phyloP scores from a whole-genome alignment of 768 basidiomycete species.

The Royoungia palumana region DNA sequence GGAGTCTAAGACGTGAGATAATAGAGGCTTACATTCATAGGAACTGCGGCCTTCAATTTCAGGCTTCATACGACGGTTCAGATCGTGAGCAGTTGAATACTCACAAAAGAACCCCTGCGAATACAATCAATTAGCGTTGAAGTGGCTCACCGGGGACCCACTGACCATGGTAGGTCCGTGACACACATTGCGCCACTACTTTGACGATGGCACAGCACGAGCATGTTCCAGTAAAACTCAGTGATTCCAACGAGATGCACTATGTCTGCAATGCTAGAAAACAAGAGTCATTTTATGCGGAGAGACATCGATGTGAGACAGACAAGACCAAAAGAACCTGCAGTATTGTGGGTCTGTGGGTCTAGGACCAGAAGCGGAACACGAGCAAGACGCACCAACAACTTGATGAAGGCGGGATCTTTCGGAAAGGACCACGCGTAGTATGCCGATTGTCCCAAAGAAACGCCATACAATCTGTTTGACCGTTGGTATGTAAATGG shows the following conservation, averaged over 20 bases:
- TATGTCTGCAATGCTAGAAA: constrained; percentile 6
- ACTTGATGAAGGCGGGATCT: constrained; percentile 5
- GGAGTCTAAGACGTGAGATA: neutral
- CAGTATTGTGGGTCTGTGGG: neutral
- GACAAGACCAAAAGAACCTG: constrained; percentile 14
- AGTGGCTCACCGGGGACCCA: neutral
- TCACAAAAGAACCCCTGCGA: constrained; percentile 10
- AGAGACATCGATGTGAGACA: neutral
- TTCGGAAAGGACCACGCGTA: constrained; percentile 8
- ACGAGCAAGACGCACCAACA: constrained; percentile 3
- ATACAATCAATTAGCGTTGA: neutral
- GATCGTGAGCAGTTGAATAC: neutral
- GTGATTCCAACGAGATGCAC: constrained; percentile 1
- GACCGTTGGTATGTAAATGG: neutral
- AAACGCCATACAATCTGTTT: constrained; percentile 10
- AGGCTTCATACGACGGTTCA: neutral
- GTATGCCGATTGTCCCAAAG: constrained; percentile 2
- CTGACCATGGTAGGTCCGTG: constrained; percentile 9
- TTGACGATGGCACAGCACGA: constrained; percentile 5
- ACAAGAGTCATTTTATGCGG: neutral
- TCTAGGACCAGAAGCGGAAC: neutral
- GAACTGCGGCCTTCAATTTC: neutral
- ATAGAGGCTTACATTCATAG: constrained; percentile 6
- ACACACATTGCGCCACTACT: neutral
- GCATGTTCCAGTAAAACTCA: constrained; percentile 4